A percentile compares a stretch with the other conserved stretches of the same genome.
Conservation (phyloP, 225 moss, liverwort and hornwort genomes). For the Rhytidiadelphus loreus region DNA sequence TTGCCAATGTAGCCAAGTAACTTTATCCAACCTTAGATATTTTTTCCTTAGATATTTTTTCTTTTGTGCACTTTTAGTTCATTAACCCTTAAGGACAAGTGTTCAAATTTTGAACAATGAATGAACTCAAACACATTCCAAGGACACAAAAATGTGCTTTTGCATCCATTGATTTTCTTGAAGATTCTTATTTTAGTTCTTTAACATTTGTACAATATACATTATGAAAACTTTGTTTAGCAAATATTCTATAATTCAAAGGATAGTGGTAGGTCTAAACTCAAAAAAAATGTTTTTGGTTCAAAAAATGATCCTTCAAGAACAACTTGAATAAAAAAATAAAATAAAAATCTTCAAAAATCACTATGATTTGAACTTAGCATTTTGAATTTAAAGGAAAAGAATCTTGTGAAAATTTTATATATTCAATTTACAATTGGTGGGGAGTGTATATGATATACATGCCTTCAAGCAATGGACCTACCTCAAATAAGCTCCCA, state of each 20-base stretch:
- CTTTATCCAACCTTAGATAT: background rate
- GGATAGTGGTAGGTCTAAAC: background rate
- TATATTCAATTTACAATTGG: background rate
- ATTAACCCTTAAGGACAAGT: background rate
- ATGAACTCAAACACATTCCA: background rate
- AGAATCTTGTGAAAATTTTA: background rate
- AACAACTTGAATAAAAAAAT: background rate
- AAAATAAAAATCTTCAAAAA: background rate
- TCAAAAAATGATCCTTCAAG: background rate
- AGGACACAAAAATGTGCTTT: background rate
- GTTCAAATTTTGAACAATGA: fast-evolving
- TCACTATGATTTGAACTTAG: background rate
- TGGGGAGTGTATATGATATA: no score
- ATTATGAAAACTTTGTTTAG: background rate
- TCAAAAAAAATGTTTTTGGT: background rate
- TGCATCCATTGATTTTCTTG: background rate
- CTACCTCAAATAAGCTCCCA: no score
- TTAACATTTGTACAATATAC: background rate
- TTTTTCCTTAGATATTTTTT: background rate
- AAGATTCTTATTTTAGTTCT: background rate
- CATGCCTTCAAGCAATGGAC: no score
- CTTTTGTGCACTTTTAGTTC: background rate
- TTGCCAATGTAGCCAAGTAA: background rate
- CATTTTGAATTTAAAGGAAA: background rate
- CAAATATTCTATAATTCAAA: background rate